A percentile compares a stretch with the other conserved stretches of the same genome.
Evolutionary conservation across 169 alveolate species (phyloP).

Genomic region (Neospora caninum): DNA sequence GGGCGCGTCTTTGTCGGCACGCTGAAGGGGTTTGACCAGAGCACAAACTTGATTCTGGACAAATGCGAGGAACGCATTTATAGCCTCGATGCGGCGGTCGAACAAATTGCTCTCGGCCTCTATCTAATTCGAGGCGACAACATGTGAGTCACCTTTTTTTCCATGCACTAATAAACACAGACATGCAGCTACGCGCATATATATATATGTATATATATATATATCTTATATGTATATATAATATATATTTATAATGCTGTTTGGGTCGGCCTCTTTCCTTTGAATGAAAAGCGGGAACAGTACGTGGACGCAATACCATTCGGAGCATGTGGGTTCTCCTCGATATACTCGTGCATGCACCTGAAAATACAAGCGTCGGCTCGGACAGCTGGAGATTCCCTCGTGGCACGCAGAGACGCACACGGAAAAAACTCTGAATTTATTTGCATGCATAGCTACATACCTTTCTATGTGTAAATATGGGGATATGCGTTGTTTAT

Average conservation of each 20-base stretch:
- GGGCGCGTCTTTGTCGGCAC: conserved; percentile 89
- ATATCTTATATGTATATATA: no score
- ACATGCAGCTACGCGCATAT: no score
- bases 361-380: no score
- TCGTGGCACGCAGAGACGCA: no score
- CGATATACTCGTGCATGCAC: no score
- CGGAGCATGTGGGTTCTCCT: no score
- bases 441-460: neutral
- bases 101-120: conserved; percentile 84
- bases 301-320: no score
- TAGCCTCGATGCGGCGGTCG: conserved; percentile 80
- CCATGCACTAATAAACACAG: neutral
- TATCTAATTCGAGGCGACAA: conserved; percentile 86
- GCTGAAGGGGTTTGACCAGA: conserved; percentile 89
- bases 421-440: neutral
- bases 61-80: conserved; percentile 87
- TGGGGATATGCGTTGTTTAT: neutral
- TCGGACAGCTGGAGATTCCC: no score
- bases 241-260: no score
- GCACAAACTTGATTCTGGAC: conserved; percentile 85
- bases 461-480: conserved; percentile 10
- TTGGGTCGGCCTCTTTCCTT: no score
- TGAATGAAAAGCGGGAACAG: no score
- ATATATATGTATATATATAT: no score
- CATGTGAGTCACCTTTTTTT: conserved; percentile 74